These are phyloP conservation scores for Picea sitchensis DNA, from an alignment of 75 land plant genomes.

Conservation along the genomic window DNA sequence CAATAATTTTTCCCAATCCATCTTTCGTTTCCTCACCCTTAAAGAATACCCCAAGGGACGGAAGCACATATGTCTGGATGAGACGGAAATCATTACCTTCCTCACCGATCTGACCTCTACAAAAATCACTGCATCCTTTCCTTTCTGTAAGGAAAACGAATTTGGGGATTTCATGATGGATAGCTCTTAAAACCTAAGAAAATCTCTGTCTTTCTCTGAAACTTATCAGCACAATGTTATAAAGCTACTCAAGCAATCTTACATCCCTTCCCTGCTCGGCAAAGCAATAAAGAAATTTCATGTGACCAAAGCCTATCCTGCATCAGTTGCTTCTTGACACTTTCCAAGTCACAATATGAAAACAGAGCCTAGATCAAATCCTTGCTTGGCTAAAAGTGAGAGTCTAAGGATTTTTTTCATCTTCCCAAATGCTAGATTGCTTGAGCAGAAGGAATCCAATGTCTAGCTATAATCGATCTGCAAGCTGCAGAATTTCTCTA, in stretches of 20 bases:
- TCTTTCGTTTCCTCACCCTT: background rate
- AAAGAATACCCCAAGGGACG: background rate
- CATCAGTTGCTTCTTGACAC: background rate
- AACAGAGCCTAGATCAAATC: background rate
- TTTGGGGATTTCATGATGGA: background rate
- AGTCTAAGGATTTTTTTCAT: background rate
- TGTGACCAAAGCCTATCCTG: background rate
- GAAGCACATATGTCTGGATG: background rate
- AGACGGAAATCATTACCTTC: background rate
- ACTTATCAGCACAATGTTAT: background rate
- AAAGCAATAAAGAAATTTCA: conserved; percentile 1
- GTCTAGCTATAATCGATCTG: background rate
- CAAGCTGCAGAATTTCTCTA: background rate
- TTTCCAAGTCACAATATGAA: background rate
- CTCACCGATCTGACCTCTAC: background rate
- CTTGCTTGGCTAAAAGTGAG: background rate
- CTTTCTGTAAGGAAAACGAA: background rate
- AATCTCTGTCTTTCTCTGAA: background rate
- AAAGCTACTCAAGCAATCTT: background rate
- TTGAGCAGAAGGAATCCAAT: background rate
- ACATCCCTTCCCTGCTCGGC: background rate
- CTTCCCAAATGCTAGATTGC: background rate
- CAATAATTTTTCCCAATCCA: background rate
- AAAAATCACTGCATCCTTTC: background rate
- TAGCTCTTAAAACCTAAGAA: background rate